Percentiles rank a stretch among this genome's conserved stretches.
These are phyloP conservation scores for Austropuccinia psidii DNA, from an alignment of 1,284 basidiomycete species.

Conservation along the genomic window DNA sequence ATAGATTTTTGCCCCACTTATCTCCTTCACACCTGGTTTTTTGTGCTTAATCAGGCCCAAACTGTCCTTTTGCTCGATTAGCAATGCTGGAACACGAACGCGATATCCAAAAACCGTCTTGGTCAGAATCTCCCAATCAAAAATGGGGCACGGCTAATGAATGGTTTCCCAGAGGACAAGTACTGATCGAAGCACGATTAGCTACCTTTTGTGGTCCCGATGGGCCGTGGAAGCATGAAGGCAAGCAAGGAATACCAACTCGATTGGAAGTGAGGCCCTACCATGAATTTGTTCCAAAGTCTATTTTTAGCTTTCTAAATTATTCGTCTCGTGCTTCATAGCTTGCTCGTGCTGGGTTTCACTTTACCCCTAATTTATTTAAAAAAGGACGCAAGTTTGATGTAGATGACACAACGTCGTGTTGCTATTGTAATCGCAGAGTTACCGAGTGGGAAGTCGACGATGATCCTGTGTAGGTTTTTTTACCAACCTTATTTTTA, in stretches of 20 bases:
- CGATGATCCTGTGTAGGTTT: conserved; percentile 23
- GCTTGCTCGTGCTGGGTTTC: conserved; percentile 24
- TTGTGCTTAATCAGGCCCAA: neutral
- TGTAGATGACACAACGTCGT: conserved; percentile 26
- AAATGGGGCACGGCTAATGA: neutral
- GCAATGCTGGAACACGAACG: conserved; percentile 10
- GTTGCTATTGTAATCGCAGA: conserved; percentile 20
- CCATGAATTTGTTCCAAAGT: neutral
- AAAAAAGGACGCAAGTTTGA: conserved; percentile 28
- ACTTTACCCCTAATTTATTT: conserved; percentile 14
- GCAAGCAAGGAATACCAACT: conserved; percentile 12
- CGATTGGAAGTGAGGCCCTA: conserved; percentile 1
- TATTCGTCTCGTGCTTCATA: neutral
- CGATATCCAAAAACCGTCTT: conserved; percentile 8
- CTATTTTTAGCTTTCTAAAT: neutral
- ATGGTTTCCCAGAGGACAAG: conserved; percentile 15
- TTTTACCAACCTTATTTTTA: neutral
- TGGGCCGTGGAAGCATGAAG: conserved; percentile 14
- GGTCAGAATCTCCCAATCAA: conserved; percentile 14
- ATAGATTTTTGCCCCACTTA: neutral
- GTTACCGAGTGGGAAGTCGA: conserved; percentile 30
- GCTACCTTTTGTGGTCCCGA: conserved; percentile 18
- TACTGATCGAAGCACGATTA: conserved; percentile 4
- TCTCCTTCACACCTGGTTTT: neutral
- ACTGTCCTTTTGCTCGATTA: conserved; percentile 26